Evolutionary conservation across 192 early-diverging fungal genomes (phyloP), one percentile per base, ranked within the genome.

Genomic region (Obelidium mucronatum): DNA sequence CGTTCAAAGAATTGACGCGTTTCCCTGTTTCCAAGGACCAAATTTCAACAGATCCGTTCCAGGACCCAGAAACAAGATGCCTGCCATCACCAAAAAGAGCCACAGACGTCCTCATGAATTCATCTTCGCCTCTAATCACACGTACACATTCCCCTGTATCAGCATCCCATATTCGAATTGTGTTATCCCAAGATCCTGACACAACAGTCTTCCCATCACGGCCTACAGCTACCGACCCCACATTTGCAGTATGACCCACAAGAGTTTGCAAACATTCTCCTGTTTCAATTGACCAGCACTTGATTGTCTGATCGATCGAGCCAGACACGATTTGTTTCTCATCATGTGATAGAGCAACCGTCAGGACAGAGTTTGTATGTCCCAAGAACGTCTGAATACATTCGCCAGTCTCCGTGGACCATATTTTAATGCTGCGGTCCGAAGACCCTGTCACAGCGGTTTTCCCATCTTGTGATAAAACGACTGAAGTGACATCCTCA

Each of bases 201-300:
- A n/a, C n/a, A n/a, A n/a, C n/a, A n/a, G n/a, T n/a, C n/a, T n/a
- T n/a, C n/a, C n/a, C n/a, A 44, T 44, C 42, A 44, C 6, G 42
- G 5, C 6, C 5, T 11, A 44, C 5, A 11, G 42, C 42, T 17
- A 44, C 42, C 17, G 42, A 44, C 5, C 6, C 17, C 42, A 44
- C 42, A 44, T 17, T 17, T 5, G 6, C 17, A 44, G 42, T 11
- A 44, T 44, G 42, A 5, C 42, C 42, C 17, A 11, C 42, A 44
- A 44, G 42, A 11, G 42, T 44, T 17, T 5, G 6, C 5, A 44
- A 17, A 44, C 42, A 44, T 44, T 44, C 42, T 6, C 53, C 28
- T 40, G 55, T 73, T 63, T 4, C 79, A 31, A 92, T 87, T 75
- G 92, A 84, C 70, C 70, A 78, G 30, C 76, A 26, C 33, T 36